Conservation (phyloP, 2,329 filamentous ascomycete species). For the Penicillium sp. region DNA sequence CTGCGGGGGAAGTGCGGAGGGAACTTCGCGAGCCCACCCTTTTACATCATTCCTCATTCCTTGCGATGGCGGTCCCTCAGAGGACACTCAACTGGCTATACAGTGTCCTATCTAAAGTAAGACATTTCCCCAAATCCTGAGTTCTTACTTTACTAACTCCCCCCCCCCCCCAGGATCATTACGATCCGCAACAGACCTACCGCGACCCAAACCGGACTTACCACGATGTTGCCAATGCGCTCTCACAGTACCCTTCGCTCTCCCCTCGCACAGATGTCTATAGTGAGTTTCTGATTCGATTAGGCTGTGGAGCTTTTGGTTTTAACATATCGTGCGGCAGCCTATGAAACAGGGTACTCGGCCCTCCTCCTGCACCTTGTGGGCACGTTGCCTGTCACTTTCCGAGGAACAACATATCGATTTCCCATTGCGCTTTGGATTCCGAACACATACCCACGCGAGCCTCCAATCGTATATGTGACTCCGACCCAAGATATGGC, state of each 20-base stretch:
- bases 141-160: conserved; percentile 2
- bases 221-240: conserved; percentile 79
- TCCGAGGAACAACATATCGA: conserved; percentile 83
- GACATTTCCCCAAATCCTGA: not conserved
- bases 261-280: conserved; percentile 90
- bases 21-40: not conserved
- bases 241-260: conserved; percentile 76
- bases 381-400: conserved; percentile 86
- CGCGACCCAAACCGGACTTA: conserved; percentile 90
- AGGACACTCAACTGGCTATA: conserved; percentile 94
- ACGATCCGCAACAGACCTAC: conserved; percentile 69
- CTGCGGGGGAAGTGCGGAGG: conserved; percentile 12
- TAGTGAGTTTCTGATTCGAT: conserved; percentile 58
- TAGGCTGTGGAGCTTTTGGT: conserved; percentile 24
- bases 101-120: conserved; percentile 77
- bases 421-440: conserved; percentile 94
- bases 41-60: not conserved
- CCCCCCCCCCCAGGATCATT: conserved; percentile 37
- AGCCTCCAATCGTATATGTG: conserved; percentile 84
- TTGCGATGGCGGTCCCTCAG: conserved; percentile 66
- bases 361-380: conserved; percentile 81
- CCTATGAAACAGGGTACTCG: conserved; percentile 83
- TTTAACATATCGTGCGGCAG: conserved; percentile 46
- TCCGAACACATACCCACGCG: conserved; percentile 82
- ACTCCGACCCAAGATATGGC: conserved; percentile 85